Evolutionary conservation across 106 monocot genomes (phyloP), one percentile per base, ranked within the genome.

Genomic region (Vanilla planifolia): DNA sequence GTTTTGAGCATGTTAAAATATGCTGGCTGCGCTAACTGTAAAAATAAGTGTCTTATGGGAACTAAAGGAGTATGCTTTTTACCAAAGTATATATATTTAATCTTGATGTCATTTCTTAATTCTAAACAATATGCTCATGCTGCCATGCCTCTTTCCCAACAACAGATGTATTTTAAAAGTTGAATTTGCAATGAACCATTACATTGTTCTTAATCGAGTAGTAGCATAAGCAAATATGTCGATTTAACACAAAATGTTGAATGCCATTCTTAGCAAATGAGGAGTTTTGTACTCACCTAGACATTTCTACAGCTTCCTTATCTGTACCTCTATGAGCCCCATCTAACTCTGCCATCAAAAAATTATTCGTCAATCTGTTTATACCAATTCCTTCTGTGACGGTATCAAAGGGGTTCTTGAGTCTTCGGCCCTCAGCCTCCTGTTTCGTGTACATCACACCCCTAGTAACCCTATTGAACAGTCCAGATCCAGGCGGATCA

Each of bases 321-420:
- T 98, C 96, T 0, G 84, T 81, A 36, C 90, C 96, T 53, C 81
- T 74, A 42, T 66, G 82, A 61, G 91, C 91, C 52, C 87, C 96
- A 87, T 98, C 96, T 44, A 98, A 44, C 36, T 79, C 73, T 14
- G 96, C 91, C 86, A 98, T 81, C 79, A 74, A 37, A 43, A 98
- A 98, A 58, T 98, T 98, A 68, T 74, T 77, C 9, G 96, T 98
- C 51, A 91, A 43, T 70, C 96, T 76, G 67, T 98, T 91, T 56
- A 98, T 91, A 52, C 96, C 96, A 42, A 98, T 91, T 37, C 96
- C 96, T 88, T 98, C 96, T 0, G 91, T 98, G 34, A 98, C 71
- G 24, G 96, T 91, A 50, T 98, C 91, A 67, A 98, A 98, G 52
- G 96, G 96, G 56, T 98, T 87, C 67, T 98, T 98, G 58, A 98